Percentiles rank a stretch among this genome's conserved stretches.
phyloP scores from a whole-genome alignment of 2,329 filamentous ascomycete species.

The Didymella segeticola region DNA sequence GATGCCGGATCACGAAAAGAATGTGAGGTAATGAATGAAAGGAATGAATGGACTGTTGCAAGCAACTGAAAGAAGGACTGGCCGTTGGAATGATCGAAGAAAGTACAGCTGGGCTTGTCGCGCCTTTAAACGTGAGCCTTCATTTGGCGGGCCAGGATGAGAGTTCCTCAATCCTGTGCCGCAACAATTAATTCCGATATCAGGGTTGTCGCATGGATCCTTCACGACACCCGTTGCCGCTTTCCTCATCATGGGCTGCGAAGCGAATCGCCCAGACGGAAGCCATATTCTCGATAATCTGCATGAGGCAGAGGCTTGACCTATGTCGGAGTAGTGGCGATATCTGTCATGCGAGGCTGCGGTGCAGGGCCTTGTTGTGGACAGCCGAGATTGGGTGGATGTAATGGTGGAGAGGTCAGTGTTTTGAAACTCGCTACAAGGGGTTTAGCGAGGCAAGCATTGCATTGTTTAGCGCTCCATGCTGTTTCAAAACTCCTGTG shows the following conservation, averaged over 20 bases:
- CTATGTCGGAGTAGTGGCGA: conserved; percentile 10
- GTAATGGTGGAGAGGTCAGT: conserved; percentile 27
- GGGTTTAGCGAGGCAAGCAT: conserved; percentile 23
- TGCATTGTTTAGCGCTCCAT: conserved; percentile 22
- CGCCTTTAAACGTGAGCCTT: conserved; percentile 17
- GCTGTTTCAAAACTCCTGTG: conserved; percentile 32
- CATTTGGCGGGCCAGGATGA: conserved; percentile 6
- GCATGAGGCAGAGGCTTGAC: conserved; percentile 21
- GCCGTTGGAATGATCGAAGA: conserved; percentile 27
- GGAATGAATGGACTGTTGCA: conserved; percentile 28
- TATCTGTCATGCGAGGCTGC: conserved; percentile 22
- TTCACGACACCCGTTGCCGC: conserved; percentile 26
- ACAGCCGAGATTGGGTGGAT: conserved; percentile 30
- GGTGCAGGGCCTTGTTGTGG: conserved; percentile 13
- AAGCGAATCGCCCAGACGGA: conserved; percentile 20
- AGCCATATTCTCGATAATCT: conserved; percentile 23
- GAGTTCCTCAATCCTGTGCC: conserved; percentile 5
- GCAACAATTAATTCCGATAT: conserved; percentile 26
- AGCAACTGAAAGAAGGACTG: conserved; percentile 32
- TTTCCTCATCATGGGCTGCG: conserved; percentile 7
- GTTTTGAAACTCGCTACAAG: conserved; percentile 30
- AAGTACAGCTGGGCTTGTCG: conserved; percentile 2
- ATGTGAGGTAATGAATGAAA: conserved; percentile 25
- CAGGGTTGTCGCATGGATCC: conserved; percentile 28
- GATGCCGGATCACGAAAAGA: conserved; percentile 37